Evolutionary conservation across 805 yeast genomes (phyloP), one percentile per base, ranked within the genome.

Genomic region (Candida dajiaensis): DNA sequence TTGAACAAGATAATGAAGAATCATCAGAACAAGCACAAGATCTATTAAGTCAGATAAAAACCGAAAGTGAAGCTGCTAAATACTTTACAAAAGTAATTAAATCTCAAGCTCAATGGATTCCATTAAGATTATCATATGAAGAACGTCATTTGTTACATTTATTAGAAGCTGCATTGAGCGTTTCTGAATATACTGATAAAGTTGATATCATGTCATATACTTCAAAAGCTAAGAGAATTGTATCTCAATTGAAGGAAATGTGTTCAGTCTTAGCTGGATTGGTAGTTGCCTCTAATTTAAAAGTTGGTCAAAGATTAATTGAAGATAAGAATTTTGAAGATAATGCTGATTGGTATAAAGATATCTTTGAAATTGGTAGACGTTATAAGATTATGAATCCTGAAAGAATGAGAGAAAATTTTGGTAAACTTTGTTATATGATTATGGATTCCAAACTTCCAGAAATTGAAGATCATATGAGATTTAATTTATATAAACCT

Each of bases 361-460:
- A 65, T 38, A 69, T 85, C 8, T 85, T 85, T 61, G 94, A 85
- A 64, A 78, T 85, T 50, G 94, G 94, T 21, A 71, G 94, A 56
- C 72, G 94, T 39, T 85, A 85, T 66, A 85, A 85, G 60, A 81
- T 86, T 55, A 82, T 85, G 89, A 85, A 85, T 57, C 95, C 95
- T 0, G 89, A 85, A 54, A 74, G 79, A 55, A 81, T 86, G 86
- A 73, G 89, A 50, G 86, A 82, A 56, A 81, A 81, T 5, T 86
- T 80, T 62, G 95, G 95, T 40, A 85, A 85, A 57, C 67, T 86
- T 47, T 82, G 86, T 67, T 85, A 85, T 63, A 86, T 85, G 85
- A 80, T 85, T 33, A 85, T 86, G 94, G 95, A 85, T 63, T 85
- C 94, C 2, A 68, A 86, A 41, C 64, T 83, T 25, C 85, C 89